These are phyloP conservation scores for Citrus cavaleriei DNA, from an alignment of 345 rosid species.

Conservation along the genomic window DNA sequence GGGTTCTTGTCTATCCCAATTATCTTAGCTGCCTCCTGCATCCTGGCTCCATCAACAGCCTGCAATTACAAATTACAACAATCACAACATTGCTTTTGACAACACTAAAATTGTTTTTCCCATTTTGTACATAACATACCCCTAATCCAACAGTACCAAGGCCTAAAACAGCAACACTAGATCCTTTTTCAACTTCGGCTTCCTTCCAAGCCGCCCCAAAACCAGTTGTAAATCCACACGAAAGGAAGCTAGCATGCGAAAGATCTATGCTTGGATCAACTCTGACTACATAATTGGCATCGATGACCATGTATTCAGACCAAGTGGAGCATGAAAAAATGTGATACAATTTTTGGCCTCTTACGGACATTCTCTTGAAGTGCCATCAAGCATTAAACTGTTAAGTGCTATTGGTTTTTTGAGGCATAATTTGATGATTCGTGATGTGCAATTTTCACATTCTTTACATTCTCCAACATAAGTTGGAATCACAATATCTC, in stretches of 20 bases:
- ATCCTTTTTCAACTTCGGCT: conserved; percentile 44
- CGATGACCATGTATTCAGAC: conserved; percentile 55
- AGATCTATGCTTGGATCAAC: conserved; percentile 35
- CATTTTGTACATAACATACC: conserved; percentile 18
- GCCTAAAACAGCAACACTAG: conserved; percentile 62
- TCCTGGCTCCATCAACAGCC: conserved; percentile 58
- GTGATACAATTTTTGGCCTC: conserved; percentile 46
- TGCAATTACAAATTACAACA: conserved; percentile 9
- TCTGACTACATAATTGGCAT: conserved; percentile 42
- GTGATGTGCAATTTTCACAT: conserved; percentile 55
- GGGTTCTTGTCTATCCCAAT: conserved; percentile 63
- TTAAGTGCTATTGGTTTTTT: conserved; percentile 28
- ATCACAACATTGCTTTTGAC: not conserved
- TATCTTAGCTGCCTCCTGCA: conserved; percentile 48
- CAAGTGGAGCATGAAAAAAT: conserved; percentile 56
- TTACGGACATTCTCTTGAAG: conserved; percentile 54
- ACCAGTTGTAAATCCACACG: conserved; percentile 73
- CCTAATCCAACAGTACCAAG: conserved; percentile 78
- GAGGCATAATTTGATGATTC: conserved; percentile 44
- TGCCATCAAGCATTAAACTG: conserved; percentile 50
- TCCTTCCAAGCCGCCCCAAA: conserved; percentile 77
- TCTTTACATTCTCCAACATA: conserved; percentile 50
- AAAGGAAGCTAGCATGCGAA: conserved; percentile 47
- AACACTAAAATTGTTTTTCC: not conserved
- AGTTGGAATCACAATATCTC: conserved; percentile 60